A percentile compares a stretch with the other conserved stretches of the same genome.
Conservation (phyloP, 2,329 filamentous ascomycete species). For the Alternaria gaisen region DNA sequence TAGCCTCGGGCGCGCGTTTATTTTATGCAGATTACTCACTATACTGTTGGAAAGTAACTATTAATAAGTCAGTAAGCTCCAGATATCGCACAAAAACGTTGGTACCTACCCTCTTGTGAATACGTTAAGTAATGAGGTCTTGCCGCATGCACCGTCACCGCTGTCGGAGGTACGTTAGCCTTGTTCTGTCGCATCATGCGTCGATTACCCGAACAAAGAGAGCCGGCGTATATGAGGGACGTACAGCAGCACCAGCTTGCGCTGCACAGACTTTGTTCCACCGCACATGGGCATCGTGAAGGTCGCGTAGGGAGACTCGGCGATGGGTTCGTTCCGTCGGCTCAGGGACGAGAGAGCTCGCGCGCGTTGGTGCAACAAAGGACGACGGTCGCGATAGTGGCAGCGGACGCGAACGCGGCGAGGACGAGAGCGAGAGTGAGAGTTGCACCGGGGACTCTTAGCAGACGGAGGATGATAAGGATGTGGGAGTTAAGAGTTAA, state of each 20-base stretch:
- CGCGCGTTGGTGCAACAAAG: conserved; percentile 36
- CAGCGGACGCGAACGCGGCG: conserved; percentile 7
- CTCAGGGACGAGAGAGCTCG: conserved; percentile 30
- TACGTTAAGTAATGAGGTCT: conserved; percentile 96
- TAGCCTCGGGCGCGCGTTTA: conserved; percentile 24
- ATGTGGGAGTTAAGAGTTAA: conserved; percentile 16
- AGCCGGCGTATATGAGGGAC: conserved; percentile 48
- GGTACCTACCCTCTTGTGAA: conserved; percentile 90
- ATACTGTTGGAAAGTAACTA: conserved; percentile 96
- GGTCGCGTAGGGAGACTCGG: conserved; percentile 22
- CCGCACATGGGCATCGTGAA: conserved; percentile 59
- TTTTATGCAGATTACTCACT: conserved; percentile 62
- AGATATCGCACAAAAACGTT: conserved; percentile 18
- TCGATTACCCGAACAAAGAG: conserved; percentile 17
- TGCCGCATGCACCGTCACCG: conserved; percentile 95
- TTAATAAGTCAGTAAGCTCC: conserved; percentile 24
- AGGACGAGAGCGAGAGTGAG: conserved; percentile 14
- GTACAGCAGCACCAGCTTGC: conserved; percentile 94
- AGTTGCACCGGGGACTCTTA: conserved; percentile 20
- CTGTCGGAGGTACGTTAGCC: conserved; percentile 58
- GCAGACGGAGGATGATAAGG: conserved; percentile 23
- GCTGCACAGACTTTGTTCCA: conserved; percentile 79
- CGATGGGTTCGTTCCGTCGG: conserved; percentile 36
- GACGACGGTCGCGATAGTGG: conserved; percentile 19
- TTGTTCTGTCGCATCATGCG: conserved; percentile 27